phyloP scores from a whole-genome alignment of 257 asterid species.

The Penstemon davidsonii region DNA sequence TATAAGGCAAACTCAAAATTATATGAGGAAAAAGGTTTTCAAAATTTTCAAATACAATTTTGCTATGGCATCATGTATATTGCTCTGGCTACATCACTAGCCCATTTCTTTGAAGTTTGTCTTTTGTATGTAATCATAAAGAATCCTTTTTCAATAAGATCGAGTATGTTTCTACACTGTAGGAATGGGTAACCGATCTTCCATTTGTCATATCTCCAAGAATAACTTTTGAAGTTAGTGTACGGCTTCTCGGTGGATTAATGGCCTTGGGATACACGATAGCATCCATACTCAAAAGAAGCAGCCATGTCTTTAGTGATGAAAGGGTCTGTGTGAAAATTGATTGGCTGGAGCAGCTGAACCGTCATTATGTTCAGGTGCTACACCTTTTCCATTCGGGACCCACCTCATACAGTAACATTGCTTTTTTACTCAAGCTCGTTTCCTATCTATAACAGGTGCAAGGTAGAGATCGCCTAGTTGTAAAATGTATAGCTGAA shows the following conservation, averaged over 20 bases:
- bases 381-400: conserved; percentile 1
- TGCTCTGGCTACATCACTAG: too few species aligned
- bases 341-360: conserved; percentile 92
- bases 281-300: conserved; percentile 95
- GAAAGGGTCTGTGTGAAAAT: conserved; percentile 91
- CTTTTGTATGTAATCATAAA: too few species aligned
- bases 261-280: conserved; percentile 99
- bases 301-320: conserved; percentile 74
- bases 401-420: neutral
- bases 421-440: neutral
- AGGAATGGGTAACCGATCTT: conserved; percentile 97
- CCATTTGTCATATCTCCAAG: conserved; percentile 99
- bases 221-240: conserved; percentile 97
- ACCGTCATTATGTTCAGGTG: conserved; percentile 94
- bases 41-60: too few species aligned
- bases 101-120: too few species aligned
- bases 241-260: conserved; percentile 95
- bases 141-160: too few species aligned
- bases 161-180: conserved; percentile 31
- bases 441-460: conserved; percentile 46
- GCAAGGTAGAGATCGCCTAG: conserved; percentile 86
- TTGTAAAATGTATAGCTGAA: conserved; percentile 66
- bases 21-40: too few species aligned
- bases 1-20: too few species aligned
- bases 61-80: too few species aligned